A percentile compares a stretch with the other conserved stretches of the same genome.
These are phyloP conservation scores for Lotus japonicus DNA, from an alignment of 306 rosid genomes.

Conservation along the genomic window DNA sequence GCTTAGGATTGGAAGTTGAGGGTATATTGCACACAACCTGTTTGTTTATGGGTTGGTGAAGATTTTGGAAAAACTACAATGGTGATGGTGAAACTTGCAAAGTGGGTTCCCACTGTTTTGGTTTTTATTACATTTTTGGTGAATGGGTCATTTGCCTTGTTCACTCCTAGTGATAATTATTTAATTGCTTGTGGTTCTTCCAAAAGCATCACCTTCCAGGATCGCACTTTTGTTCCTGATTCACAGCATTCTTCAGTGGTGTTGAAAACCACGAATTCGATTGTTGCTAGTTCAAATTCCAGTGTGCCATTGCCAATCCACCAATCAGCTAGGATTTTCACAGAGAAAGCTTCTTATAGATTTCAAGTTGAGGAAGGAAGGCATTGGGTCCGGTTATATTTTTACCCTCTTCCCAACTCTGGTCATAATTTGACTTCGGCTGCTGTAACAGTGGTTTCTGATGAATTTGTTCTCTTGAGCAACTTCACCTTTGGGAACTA, in stretches of 20 bases:
- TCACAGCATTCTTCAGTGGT: conserved; percentile 50
- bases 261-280: conserved; percentile 46
- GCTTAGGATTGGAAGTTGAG: conserved; percentile 28
- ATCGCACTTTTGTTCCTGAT: conserved; percentile 74
- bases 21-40: background rate
- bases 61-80: background rate
- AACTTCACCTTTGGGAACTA: conserved; percentile 63
- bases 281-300: conserved; percentile 49
- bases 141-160: conserved; percentile 42
- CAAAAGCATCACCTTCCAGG: conserved; percentile 52
- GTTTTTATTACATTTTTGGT: conserved; percentile 32
- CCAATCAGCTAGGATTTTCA: conserved; percentile 73
- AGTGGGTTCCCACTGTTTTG: conserved; percentile 38
- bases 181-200: conserved; percentile 81
- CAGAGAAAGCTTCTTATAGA: conserved; percentile 49
- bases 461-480: conserved; percentile 71
- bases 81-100: conserved; percentile 43
- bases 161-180: conserved; percentile 65
- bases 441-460: conserved; percentile 59
- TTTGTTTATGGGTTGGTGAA: conserved; percentile 19
- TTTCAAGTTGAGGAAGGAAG: conserved; percentile 58
- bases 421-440: conserved; percentile 55
- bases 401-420: conserved; percentile 49
- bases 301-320: conserved; percentile 57
- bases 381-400: conserved; percentile 87